These are phyloP conservation scores for Usnea hakonensis DNA, from an alignment of 495 filamentous ascomycete genomes.

Conservation along the genomic window DNA sequence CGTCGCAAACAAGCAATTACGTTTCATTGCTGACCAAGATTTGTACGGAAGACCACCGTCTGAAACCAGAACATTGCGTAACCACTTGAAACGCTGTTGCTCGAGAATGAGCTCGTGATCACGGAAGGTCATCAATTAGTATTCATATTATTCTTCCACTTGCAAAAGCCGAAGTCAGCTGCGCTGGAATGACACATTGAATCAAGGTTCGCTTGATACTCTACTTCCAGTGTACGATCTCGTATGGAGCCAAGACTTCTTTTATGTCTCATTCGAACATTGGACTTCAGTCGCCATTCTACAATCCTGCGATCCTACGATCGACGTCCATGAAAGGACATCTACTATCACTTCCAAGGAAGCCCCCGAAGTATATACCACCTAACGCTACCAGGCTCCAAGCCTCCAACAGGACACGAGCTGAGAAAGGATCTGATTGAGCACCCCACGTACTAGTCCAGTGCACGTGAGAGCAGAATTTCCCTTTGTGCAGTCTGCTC, in stretches of 20 bases:
- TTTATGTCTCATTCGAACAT: neutral
- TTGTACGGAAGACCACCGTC: neutral
- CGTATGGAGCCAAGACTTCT: neutral
- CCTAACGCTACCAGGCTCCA: neutral
- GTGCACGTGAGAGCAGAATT: neutral
- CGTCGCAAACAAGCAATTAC: neutral
- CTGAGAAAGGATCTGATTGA: neutral
- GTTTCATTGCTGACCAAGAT: neutral
- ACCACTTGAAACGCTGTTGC: neutral
- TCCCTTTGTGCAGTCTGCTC: neutral
- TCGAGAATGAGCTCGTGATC: neutral
- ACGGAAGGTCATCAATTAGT: neutral
- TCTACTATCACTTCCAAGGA: neutral
- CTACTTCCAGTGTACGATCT: neutral
- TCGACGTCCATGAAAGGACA: neutral
- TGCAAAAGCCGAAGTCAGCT: neutral
- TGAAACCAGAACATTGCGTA: neutral
- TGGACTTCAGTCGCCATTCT: neutral
- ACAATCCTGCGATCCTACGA: neutral
- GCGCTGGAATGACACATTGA: neutral
- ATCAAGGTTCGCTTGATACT: neutral
- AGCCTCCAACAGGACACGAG: neutral
- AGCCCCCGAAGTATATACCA: neutral
- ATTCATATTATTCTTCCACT: neutral
- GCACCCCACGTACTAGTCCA: neutral